phyloP scores from a whole-genome alignment of 257 asterid species.

The Solanum paucissectum region DNA sequence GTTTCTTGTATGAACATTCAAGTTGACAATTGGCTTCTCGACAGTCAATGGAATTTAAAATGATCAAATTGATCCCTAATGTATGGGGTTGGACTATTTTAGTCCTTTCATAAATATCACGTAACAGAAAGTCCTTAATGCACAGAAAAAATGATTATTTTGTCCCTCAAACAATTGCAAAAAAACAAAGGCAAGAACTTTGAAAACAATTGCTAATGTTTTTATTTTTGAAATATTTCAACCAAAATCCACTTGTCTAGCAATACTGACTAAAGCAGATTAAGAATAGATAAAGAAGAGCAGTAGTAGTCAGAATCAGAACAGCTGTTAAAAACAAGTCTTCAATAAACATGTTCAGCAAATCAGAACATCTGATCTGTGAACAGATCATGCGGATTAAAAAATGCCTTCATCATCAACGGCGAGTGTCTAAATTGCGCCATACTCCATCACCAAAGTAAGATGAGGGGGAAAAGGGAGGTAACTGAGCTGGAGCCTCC shows the following conservation, averaged over 20 bases:
- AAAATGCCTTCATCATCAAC: background rate
- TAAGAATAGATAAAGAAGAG: background rate
- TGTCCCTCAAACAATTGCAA: too few species aligned
- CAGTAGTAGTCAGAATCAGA: too few species aligned
- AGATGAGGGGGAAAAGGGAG: background rate
- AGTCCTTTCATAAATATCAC: too few species aligned
- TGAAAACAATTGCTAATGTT: background rate
- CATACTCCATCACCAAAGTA: background rate
- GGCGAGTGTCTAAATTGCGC: background rate
- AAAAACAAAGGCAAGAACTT: too few species aligned
- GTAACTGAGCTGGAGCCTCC: background rate
- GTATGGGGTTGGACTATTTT: too few species aligned
- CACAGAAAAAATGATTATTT: too few species aligned
- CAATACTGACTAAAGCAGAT: background rate
- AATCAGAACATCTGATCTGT: background rate
- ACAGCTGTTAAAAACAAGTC: background rate
- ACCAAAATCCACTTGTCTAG: background rate
- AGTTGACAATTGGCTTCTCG: background rate
- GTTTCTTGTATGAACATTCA: background rate
- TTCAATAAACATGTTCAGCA: background rate
- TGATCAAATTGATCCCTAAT: background rate
- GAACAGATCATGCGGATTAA: too few species aligned
- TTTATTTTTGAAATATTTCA: too few species aligned
- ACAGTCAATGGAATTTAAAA: background rate
- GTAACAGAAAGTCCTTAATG: too few species aligned